These are phyloP conservation scores for Pythium biforme DNA, from an alignment of 352 stramenopile genomes.

Conservation along the genomic window DNA sequence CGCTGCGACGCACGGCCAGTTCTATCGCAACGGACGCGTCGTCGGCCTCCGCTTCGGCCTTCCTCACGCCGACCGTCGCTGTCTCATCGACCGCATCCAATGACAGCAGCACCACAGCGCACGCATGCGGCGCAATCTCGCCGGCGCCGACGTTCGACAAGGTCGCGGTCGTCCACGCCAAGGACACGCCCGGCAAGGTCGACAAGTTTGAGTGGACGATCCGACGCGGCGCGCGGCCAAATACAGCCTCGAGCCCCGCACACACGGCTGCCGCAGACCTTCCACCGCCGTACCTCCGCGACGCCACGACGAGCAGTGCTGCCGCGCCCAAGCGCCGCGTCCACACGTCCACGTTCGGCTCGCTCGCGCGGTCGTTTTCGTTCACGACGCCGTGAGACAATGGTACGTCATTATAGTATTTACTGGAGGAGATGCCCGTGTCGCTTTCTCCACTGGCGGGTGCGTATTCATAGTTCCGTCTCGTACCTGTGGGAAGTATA, in stretches of 20 bases:
- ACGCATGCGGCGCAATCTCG: slow-evolving; percentile 55
- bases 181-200: slow-evolving; percentile 52
- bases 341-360: slow-evolving; percentile 78
- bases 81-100: too few relatives aligned
- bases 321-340: slow-evolving; percentile 70
- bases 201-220: slow-evolving; percentile 65
- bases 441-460: too few relatives aligned
- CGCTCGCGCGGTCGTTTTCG: slow-evolving; percentile 73
- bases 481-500: too few relatives aligned
- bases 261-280: slow-evolving; percentile 15
- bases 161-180: slow-evolving; percentile 43
- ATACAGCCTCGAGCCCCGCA: not conserved
- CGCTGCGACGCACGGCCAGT: slow-evolving; percentile 27
- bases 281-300: slow-evolving; percentile 69
- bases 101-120: slow-evolving; percentile 28
- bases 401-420: slow-evolving; percentile 4
- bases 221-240: not conserved
- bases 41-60: not conserved
- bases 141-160: slow-evolving; percentile 66
- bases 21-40: slow-evolving; percentile 1
- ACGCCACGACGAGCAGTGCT: slow-evolving; percentile 32
- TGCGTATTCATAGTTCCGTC: too few relatives aligned
- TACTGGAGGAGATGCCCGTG: not conserved
- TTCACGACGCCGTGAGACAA: slow-evolving; percentile 33
- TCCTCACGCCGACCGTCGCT: not conserved